These are phyloP conservation scores for Priceomyces medius DNA, from an alignment of 805 yeast genomes.

Conservation along the genomic window DNA sequence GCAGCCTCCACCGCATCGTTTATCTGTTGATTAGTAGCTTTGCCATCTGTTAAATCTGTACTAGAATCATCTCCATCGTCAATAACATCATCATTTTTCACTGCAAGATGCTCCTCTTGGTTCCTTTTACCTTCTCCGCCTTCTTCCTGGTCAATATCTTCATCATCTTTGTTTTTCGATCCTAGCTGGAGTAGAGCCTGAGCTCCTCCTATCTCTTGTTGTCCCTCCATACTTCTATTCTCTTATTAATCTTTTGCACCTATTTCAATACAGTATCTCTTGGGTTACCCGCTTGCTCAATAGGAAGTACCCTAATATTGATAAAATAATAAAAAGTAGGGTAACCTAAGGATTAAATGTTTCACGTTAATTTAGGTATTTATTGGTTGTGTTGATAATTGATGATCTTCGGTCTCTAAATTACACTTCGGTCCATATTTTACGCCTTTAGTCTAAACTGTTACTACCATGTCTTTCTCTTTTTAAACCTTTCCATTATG, in stretches of 20 bases:
- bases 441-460: too few relatives aligned
- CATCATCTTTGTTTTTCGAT: conserved; percentile 24
- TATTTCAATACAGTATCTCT: neutral
- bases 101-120: neutral
- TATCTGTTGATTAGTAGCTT: conserved; percentile 37
- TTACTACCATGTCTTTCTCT: too few relatives aligned
- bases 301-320: conserved; percentile 3
- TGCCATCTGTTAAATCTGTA: conserved; percentile 15
- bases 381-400: conserved; percentile 2
- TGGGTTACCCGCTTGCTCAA: conserved; percentile 13
- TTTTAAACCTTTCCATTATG: too few relatives aligned
- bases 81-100: conserved; percentile 1
- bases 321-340: conserved; percentile 10
- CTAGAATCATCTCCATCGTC: conserved; percentile 12
- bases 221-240: conserved; percentile 26
- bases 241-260: conserved; percentile 3
- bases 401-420: neutral
- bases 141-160: conserved; percentile 8
- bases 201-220: conserved; percentile 46
- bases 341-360: conserved; percentile 7
- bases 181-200: conserved; percentile 45
- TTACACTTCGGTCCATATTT: neutral
- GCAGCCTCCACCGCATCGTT: conserved; percentile 73
- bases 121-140: conserved; percentile 7
- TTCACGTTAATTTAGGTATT: neutral